Percentiles rank a stretch among this genome's conserved stretches.
phyloP scores from a whole-genome alignment of 495 filamentous ascomycete species.

The Penicillium ucsense region DNA sequence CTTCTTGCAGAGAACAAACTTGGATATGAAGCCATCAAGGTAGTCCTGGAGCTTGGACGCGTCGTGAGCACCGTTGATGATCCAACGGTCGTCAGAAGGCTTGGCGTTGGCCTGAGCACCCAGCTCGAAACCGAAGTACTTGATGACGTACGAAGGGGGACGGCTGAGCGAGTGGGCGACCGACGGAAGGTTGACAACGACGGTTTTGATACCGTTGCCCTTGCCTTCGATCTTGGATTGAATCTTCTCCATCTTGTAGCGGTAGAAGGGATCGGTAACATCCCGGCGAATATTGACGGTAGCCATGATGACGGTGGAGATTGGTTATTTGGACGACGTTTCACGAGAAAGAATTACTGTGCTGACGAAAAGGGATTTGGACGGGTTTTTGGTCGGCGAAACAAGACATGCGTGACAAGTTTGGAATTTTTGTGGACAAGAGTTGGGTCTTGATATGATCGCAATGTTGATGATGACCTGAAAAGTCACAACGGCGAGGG shows the following conservation, averaged over 20 bases:
- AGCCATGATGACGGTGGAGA: constrained; percentile 58
- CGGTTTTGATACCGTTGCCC: constrained; percentile 93
- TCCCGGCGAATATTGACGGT: constrained; percentile 97
- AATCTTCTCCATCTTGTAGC: constrained; percentile 99
- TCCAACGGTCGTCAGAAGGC: constrained; percentile 96
- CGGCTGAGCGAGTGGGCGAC: constrained; percentile 88
- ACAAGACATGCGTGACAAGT: constrained; percentile 47
- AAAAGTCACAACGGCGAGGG: constrained; percentile 15
- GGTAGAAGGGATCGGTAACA: constrained; percentile 97
- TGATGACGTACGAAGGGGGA: constrained; percentile 91
- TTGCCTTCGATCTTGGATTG: constrained; percentile 99
- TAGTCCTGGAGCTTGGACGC: constrained; percentile 94
- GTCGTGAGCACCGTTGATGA: constrained; percentile 98
- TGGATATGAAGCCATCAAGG: constrained; percentile 94
- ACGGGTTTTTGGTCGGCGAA: constrained; percentile 31
- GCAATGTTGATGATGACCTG: constrained; percentile 7
- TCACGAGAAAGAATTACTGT: constrained; percentile 15
- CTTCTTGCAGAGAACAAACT: constrained; percentile 97
- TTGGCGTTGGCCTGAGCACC: constrained; percentile 97
- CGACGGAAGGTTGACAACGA: constrained; percentile 93
- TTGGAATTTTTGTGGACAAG: constrained; percentile 35
- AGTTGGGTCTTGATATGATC: constrained; percentile 27
- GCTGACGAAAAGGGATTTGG: constrained; percentile 28
- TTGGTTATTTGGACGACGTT: constrained; percentile 2
- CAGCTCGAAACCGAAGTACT: constrained; percentile 98